phyloP scores from a whole-genome alignment of 257 asterid genomes.

The Nicotiana tomentosiformis region DNA sequence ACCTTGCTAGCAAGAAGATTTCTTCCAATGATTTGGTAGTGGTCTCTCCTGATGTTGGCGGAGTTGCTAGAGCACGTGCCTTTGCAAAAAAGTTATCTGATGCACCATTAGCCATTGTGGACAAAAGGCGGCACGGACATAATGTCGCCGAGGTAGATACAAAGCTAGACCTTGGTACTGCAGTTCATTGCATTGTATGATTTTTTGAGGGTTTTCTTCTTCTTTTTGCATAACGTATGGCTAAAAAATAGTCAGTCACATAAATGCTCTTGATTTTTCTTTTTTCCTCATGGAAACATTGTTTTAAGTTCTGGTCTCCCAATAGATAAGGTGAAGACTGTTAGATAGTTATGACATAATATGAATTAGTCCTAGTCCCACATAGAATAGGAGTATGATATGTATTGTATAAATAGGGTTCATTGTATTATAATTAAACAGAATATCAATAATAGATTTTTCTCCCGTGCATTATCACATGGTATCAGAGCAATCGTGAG shows the following conservation, averaged over 20 bases:
- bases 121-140: constrained; percentile 88
- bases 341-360: too few species aligned
- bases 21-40: constrained; percentile 74
- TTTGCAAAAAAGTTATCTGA: constrained; percentile 91
- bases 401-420: too few species aligned
- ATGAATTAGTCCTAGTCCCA: too few species aligned
- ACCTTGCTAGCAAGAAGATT: constrained; percentile 89
- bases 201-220: not conserved
- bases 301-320: not conserved
- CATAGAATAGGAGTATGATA: too few species aligned
- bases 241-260: not conserved
- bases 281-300: not conserved
- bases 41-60: constrained; percentile 97
- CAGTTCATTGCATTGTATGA: not conserved
- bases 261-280: not conserved
- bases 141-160: constrained; percentile 74
- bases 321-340: not conserved
- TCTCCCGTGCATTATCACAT: too few species aligned
- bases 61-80: constrained; percentile 94
- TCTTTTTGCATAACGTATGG: not conserved
- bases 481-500: too few species aligned
- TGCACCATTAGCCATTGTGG: constrained; percentile 95
- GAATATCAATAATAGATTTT: too few species aligned
- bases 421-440: too few species aligned
- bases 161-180: not conserved